These are phyloP conservation scores for Ophiostoma triangulosporum DNA, from an alignment of 2,329 filamentous ascomycete species.

Conservation along the genomic window DNA sequence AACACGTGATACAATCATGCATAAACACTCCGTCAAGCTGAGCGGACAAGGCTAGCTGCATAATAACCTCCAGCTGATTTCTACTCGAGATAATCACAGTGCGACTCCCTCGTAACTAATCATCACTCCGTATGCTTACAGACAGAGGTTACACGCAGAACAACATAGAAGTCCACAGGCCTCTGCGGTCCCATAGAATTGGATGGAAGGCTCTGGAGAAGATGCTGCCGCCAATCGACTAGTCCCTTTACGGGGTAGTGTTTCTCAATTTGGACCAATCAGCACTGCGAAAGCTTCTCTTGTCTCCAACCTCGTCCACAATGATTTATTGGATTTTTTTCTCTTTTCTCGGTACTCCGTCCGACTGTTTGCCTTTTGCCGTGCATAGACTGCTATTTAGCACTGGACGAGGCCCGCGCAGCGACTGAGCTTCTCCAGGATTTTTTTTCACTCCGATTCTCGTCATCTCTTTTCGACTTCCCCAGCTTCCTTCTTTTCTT, in stretches of 20 bases:
- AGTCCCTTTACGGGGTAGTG: not conserved
- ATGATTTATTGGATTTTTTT: not conserved
- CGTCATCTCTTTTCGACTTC: not conserved
- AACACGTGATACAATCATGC: too few species aligned
- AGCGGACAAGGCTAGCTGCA: not conserved
- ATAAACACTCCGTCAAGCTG: too few species aligned
- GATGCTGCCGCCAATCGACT: slow-evolving; percentile 1
- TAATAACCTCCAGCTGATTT: not conserved
- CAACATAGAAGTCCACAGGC: not conserved
- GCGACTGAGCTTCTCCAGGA: slow-evolving; percentile 8
- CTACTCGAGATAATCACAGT: too few species aligned
- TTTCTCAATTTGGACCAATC: not conserved
- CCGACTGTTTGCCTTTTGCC: not conserved
- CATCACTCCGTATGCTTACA: too few species aligned
- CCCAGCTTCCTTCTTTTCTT: slow-evolving; percentile 4
- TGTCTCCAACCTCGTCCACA: not conserved
- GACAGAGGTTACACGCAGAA: not conserved
- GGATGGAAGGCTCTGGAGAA: slow-evolving; percentile 9
- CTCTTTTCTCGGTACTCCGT: not conserved
- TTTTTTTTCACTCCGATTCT: slow-evolving; percentile 2
- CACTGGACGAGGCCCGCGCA: not conserved
- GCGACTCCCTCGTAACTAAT: not conserved
- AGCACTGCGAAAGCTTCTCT: not conserved
- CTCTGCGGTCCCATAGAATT: slow-evolving; percentile 11
- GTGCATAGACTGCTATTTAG: not conserved